phyloP scores from a whole-genome alignment of 768 basidiomycete species.

The Hericium erinaceus region DNA sequence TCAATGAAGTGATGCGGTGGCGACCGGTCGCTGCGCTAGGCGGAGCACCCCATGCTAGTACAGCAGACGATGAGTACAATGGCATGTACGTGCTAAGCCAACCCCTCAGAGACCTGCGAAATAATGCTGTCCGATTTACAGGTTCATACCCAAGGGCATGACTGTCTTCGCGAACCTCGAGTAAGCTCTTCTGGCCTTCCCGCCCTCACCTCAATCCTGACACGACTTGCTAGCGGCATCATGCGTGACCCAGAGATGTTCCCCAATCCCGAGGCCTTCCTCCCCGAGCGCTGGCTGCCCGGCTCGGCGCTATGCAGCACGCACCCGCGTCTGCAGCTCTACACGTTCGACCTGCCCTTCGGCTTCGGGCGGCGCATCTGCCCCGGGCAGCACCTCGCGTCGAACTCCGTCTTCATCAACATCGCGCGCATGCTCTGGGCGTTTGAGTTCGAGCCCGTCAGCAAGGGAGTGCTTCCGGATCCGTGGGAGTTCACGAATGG shows the following conservation, averaged over 20 bases:
- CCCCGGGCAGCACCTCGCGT: slow-evolving; percentile 14
- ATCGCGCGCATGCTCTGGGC: slow-evolving; percentile 11
- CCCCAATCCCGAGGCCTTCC: slow-evolving; percentile 13
- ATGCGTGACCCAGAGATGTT: slow-evolving; percentile 15
- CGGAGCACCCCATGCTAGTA: slow-evolving; percentile 11
- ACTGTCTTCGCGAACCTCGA: slow-evolving; percentile 16
- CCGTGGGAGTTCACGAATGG: neutral
- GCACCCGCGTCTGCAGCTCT: neutral
- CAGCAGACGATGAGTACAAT: slow-evolving; percentile 12
- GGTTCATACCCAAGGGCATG: slow-evolving; percentile 16
- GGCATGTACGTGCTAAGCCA: slow-evolving; percentile 2
- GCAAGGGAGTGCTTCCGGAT: neutral
- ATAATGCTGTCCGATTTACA: neutral
- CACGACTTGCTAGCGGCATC: slow-evolving; percentile 13
- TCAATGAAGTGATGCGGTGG: slow-evolving; percentile 6
- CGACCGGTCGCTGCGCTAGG: slow-evolving; percentile 1
- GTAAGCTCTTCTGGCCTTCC: slow-evolving; percentile 4
- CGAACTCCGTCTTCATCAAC: slow-evolving; percentile 13
- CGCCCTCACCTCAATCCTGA: neutral
- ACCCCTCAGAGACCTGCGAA: neutral
- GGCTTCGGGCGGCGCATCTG: slow-evolving; percentile 13
- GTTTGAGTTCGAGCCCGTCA: slow-evolving; percentile 5
- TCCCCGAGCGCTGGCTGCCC: slow-evolving; percentile 12
- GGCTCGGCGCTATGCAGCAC: slow-evolving; percentile 1
- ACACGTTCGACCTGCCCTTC: slow-evolving; percentile 6